Evolutionary conservation across 1,139 yeast genomes (phyloP).

Genomic region (Arxiozyma heterogenica): DNA sequence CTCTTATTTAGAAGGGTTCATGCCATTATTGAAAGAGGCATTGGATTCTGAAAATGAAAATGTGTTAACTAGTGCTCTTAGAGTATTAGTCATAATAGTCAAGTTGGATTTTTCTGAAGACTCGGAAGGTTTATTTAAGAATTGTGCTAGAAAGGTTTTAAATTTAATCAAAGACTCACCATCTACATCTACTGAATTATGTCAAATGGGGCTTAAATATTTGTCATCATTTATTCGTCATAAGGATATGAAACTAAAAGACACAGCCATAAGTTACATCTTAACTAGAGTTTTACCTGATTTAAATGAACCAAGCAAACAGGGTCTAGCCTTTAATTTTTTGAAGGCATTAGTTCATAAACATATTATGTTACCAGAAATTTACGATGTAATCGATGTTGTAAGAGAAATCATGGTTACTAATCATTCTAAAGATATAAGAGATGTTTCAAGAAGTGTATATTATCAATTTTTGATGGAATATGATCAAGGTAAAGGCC

Average conservation of each 20-base stretch:
- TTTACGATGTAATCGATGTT: slow-evolving; percentile 80
- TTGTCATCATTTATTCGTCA: slow-evolving; percentile 66
- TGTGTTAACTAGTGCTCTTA: slow-evolving; percentile 59
- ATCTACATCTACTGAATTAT: slow-evolving; percentile 67
- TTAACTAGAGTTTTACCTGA: slow-evolving; percentile 77
- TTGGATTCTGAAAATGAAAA: slow-evolving; percentile 63
- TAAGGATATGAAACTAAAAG: slow-evolving; percentile 58
- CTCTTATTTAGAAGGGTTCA: slow-evolving; percentile 58
- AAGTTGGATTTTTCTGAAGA: slow-evolving; percentile 56
- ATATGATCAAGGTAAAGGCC: slow-evolving; percentile 86
- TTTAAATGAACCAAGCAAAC: slow-evolving; percentile 81
- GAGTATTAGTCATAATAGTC: slow-evolving; percentile 51
- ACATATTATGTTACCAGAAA: slow-evolving; percentile 73
- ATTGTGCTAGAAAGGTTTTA: slow-evolving; percentile 56
- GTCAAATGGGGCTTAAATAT: slow-evolving; percentile 71
- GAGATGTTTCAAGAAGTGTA: slow-evolving; percentile 78
- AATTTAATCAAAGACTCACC: slow-evolving; percentile 67
- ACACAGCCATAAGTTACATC: slow-evolving; percentile 65
- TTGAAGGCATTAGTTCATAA: slow-evolving; percentile 65
- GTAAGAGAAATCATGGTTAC: slow-evolving; percentile 84
- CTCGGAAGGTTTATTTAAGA: slow-evolving; percentile 43
- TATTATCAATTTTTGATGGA: slow-evolving; percentile 85
- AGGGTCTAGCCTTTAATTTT: slow-evolving; percentile 80
- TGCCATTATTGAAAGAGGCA: slow-evolving; percentile 60
- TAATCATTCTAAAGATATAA: slow-evolving; percentile 71